Evolutionary conservation across 805 yeast genomes (phyloP).

Genomic region (Grigorovia humatica): DNA sequence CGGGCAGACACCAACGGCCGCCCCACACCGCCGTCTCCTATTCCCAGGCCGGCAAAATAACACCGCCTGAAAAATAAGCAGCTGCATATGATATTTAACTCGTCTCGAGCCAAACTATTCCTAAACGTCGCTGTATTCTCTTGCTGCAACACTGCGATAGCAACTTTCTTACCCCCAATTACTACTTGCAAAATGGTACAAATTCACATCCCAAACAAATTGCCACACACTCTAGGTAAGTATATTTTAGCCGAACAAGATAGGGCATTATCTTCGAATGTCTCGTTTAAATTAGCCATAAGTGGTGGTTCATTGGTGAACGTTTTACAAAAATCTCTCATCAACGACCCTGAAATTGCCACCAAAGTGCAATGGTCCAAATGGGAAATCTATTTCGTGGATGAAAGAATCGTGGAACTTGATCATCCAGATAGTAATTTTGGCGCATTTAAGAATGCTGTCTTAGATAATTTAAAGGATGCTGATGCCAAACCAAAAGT

Average conservation of each 20-base stretch:
- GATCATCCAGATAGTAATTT: constrained; percentile 78
- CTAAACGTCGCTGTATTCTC: too few relatives aligned
- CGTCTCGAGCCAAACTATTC: neutral
- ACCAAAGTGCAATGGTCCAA: constrained; percentile 49
- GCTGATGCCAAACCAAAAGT: constrained; percentile 35
- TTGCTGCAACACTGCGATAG: too few relatives aligned
- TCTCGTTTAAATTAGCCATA: constrained; percentile 62
- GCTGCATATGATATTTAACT: neutral
- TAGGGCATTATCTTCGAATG: constrained; percentile 34
- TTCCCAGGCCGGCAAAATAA: neutral
- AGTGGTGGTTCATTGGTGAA: constrained; percentile 88
- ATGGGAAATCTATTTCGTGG: constrained; percentile 81
- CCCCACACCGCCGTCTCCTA: neutral
- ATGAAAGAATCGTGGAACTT: constrained; percentile 81
- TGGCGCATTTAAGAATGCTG: constrained; percentile 61
- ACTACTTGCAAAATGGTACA: neutral
- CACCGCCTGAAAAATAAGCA: neutral
- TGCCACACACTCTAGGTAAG: constrained; percentile 57
- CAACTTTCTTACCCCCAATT: too few relatives aligned
- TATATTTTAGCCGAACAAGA: constrained; percentile 55
- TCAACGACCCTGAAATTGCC: constrained; percentile 41
- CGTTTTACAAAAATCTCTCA: constrained; percentile 51
- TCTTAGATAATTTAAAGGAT: constrained; percentile 42
- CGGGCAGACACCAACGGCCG: too few relatives aligned
- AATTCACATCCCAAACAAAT: constrained; percentile 28